phyloP scores from a whole-genome alignment of 169 alveolate species.

The Eimeria sp. region DNA sequence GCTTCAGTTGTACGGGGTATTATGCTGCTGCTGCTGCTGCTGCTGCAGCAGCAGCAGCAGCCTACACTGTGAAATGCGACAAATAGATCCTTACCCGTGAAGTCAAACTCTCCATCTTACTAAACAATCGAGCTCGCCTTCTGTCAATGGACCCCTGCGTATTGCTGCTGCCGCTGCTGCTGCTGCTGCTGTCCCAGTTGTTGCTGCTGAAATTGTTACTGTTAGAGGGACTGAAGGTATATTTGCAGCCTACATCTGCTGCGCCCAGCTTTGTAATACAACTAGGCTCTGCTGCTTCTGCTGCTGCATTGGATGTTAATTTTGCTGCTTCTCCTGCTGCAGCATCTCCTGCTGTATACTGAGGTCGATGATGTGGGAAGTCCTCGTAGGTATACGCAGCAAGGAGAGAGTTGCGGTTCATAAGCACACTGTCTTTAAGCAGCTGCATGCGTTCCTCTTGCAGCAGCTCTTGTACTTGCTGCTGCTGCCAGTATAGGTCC shows the following conservation, averaged over 20 bases:
- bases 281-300: slow-evolving; percentile 11
- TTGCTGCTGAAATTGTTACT: not conserved
- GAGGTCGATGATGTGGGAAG: not conserved
- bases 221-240: not conserved
- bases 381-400: slow-evolving; percentile 57
- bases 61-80: not conserved
- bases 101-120: slow-evolving; percentile 26
- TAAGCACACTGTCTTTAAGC: slow-evolving; percentile 23
- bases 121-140: not conserved
- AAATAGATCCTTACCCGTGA: slow-evolving; percentile 10
- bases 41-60: not conserved
- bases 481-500: slow-evolving; percentile 65
- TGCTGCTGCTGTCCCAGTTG: not conserved
- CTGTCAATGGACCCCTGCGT: not conserved
- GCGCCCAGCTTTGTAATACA: not conserved
- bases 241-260: not conserved
- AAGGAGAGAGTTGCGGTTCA: slow-evolving; percentile 12
- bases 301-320: not conserved
- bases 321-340: not conserved
- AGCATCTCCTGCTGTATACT: not conserved
- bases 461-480: slow-evolving; percentile 31
- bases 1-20: not conserved
- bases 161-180: not conserved
- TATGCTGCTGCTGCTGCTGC: slow-evolving; percentile 2
- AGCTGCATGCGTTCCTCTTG: slow-evolving; percentile 58